Percentiles rank a stretch among this genome's conserved stretches.
Evolutionary conservation across 75 land plant species (phyloP).

Genomic region (Sequoiadendron giganteum): DNA sequence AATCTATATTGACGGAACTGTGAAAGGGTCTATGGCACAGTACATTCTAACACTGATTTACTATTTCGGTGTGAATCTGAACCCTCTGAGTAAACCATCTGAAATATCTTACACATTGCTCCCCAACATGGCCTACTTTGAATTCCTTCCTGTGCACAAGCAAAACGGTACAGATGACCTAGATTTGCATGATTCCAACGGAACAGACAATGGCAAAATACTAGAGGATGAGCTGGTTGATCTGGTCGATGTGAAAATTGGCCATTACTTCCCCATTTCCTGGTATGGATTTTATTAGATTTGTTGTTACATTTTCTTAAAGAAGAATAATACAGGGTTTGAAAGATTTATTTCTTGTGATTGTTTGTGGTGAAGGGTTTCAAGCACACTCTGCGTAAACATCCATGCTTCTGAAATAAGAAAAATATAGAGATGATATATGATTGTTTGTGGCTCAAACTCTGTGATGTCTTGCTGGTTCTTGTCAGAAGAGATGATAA

Average conservation of each 20-base stretch:
- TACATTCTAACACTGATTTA: constrained; percentile 54
- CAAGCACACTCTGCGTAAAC: too few species aligned
- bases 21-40: constrained; percentile 75
- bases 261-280: too few species aligned
- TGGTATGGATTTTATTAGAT: too few species aligned
- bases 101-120: constrained; percentile 63
- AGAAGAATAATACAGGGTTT: too few species aligned
- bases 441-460: too few species aligned
- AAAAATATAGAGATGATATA: too few species aligned
- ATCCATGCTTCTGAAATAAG: too few species aligned
- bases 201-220: not conserved
- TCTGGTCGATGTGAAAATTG: constrained; percentile 57
- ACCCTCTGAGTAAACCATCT: constrained; percentile 37
- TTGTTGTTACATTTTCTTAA: too few species aligned
- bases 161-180: constrained; percentile 12
- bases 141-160: constrained; percentile 54
- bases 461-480: too few species aligned
- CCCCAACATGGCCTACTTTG: constrained; percentile 71
- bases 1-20: constrained; percentile 47
- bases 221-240: constrained; percentile 26
- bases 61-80: constrained; percentile 68
- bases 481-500: too few species aligned
- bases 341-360: too few species aligned
- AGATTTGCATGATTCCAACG: constrained; percentile 16
- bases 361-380: too few species aligned